Evolutionary conservation across 305 asterid species (phyloP).

Genomic region (Lippia alba): DNA sequence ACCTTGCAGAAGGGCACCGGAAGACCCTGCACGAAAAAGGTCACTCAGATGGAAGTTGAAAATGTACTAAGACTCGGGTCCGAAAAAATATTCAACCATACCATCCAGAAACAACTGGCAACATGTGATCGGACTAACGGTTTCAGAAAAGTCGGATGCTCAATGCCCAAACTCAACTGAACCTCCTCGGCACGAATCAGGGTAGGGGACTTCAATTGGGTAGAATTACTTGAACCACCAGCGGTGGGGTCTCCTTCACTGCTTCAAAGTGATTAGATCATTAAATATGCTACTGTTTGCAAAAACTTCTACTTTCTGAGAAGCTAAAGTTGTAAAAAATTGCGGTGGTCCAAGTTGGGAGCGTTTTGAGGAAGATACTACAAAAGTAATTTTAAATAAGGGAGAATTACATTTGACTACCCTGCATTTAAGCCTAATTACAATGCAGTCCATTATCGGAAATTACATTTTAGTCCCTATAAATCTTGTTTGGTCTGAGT

Average conservation of each 20-base stretch:
- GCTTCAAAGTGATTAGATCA: conserved; percentile 31
- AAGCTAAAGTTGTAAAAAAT: too few relatives aligned
- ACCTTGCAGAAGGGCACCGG: conserved; percentile 87
- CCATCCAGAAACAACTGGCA: conserved; percentile 98
- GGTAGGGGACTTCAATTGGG: conserved; percentile 64
- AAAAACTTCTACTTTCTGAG: too few relatives aligned
- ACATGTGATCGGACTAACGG: conserved; percentile 83
- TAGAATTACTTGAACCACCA: conserved; percentile 48
- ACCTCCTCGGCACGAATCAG: conserved; percentile 91
- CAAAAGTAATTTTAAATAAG: too few relatives aligned
- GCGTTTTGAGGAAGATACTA: too few relatives aligned
- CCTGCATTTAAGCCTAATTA: too few relatives aligned
- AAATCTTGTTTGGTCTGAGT: too few relatives aligned
- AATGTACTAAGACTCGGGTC: conserved; percentile 8
- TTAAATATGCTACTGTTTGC: too few relatives aligned
- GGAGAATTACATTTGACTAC: too few relatives aligned
- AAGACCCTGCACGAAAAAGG: conserved; percentile 65
- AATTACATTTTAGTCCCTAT: too few relatives aligned
- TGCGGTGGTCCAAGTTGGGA: too few relatives aligned
- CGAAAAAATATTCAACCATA: conserved; percentile 32
- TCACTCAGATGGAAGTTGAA: conserved; percentile 19
- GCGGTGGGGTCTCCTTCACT: conserved; percentile 50
- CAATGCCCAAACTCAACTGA: conserved; percentile 60
- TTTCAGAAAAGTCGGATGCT: conserved; percentile 68
- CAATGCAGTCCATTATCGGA: too few relatives aligned